Evolutionary conservation across 345 rosid species (phyloP), one percentile per base, ranked within the genome.

Genomic region (Aquilaria yunnanensis): DNA sequence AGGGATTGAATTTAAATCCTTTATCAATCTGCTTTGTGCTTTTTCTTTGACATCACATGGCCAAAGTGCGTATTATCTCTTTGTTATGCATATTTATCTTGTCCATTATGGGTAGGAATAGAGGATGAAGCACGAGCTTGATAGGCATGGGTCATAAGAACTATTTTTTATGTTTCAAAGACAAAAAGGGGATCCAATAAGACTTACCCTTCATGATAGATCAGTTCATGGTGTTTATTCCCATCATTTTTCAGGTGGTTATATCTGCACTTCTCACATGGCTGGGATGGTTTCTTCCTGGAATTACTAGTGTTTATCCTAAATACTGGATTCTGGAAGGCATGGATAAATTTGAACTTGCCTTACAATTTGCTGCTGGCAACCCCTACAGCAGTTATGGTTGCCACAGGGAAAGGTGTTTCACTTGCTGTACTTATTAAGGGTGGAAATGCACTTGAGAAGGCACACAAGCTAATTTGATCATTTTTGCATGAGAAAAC

Each of bases 401-500:
- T 87, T 77, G 90, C 93, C 49, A 87, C 90, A 0, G 93, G 93
- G 54, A 87, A 87, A 66, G 93, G 93, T 60, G 93, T 89, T 70
- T 84, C 89, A 61, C 88, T 73, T 59, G 89, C 89, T 51, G 86
- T 87, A 64, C 93, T 87, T 32, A 87, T 87, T 67, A 87, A 87
- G 71, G 93, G 93, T 45, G 93, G 93, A 75, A 63, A 78, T 75
- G 87, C 89, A 53, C 85, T 87, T 60, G 84, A 87, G 67, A 82
- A 81, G 59, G 87, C 93, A 45, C 82, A 87, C 67, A 80, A 78
- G 81, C 89, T 86, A 72, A 37, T 37, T 37, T 23, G 70, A 41
- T 60, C 12, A 49, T 49, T 31, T 30, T 55, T 32, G n/a, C 29
- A 55, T 60, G 49, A 30, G 23, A 23, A 23, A 23, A 23, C 23